Evolutionary conservation across 148 eudicot species (phyloP), one percentile per base, ranked within the genome.

Genomic region (Rhododendron molle): DNA sequence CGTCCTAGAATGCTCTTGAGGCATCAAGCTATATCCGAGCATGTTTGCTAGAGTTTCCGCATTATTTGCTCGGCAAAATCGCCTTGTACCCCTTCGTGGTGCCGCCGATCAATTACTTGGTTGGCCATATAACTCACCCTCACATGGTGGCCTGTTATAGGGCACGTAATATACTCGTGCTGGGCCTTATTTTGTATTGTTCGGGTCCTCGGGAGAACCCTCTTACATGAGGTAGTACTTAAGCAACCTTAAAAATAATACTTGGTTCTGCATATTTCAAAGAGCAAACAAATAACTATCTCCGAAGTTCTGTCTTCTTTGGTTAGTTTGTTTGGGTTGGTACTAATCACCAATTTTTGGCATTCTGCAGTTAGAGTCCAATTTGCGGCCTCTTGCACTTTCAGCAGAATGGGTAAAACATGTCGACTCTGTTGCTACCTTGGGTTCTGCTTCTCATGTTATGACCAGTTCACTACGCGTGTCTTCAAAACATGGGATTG

Each of bases 391-490:
- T 78, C 92, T 84, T 73, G 98, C 95, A 81, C 86, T 95, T 88
- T 88, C 96, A 20, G 90, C 92, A 20, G 98, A 97, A 38, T 97
- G 99, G 99, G 83, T 85, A 81, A 95, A 94, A 85, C 91, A 91
- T 84, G 93, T 94, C 80, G 99, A 97, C 91, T 92, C 93, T 88
- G 89, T 88, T 83, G 77, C 86, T 50, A 88, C 92, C 74, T 85
- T 95, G 91, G 98, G 98, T 54, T 97, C 99, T 83, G 94, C 98
- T 86, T 88, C 91, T 81, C 94, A 92, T 88, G 84, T 93, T 79
- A 88, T 94, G 82, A 87, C 87, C 69, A 91, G 83, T 87, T 88
- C 93, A 73, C 58, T 58, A 23, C 98, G 95, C 13, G 85, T 82
- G 74, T 85, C 92, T 80, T 88, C 93, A 80, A 95, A 89, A 88